phyloP scores from a whole-genome alignment of 371 early-diverging fungal species.

The Mortierella sp. region DNA sequence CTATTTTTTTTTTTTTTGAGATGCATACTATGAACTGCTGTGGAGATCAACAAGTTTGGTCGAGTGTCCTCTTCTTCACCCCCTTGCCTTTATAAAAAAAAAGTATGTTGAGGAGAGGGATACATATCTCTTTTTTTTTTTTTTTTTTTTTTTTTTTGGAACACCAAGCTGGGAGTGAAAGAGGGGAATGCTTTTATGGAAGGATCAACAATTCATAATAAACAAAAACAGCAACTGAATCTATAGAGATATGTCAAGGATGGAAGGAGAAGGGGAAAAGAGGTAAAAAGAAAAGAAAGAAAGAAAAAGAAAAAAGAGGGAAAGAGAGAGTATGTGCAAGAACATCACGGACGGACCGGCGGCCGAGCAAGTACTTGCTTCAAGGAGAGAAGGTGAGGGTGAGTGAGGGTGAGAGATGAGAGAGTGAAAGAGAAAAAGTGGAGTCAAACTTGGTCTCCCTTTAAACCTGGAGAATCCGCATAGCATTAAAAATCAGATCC shows the following conservation, averaged over 20 bases:
- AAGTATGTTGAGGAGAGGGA: no score
- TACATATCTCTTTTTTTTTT: no score
- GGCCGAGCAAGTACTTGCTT: no score
- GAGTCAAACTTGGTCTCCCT: not conserved
- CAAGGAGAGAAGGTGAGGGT: not conserved
- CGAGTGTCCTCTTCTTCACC: conserved; percentile 9
- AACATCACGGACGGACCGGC: not conserved
- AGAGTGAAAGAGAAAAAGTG: not conserved
- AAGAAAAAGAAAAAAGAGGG: not conserved
- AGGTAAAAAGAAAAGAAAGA: not conserved
- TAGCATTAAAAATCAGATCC: conserved; percentile 62
- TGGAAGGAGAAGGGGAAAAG: not conserved
- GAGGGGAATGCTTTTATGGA: not conserved
- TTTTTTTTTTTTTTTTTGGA: no score
- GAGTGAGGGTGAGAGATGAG: not conserved
- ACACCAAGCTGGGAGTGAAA: no score
- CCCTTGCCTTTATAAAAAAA: not conserved
- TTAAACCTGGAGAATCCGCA: conserved; percentile 39
- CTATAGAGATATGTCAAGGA: not conserved
- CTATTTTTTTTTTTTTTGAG: no score
- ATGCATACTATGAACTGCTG: no score
- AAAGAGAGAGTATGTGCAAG: not conserved
- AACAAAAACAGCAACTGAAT: no score
- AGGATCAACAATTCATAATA: not conserved
- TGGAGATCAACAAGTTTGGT: conserved; percentile 4